Evolutionary conservation across 768 basidiomycete species (phyloP), one percentile per base, ranked within the genome.

Genomic region (Boletus bicolor): DNA sequence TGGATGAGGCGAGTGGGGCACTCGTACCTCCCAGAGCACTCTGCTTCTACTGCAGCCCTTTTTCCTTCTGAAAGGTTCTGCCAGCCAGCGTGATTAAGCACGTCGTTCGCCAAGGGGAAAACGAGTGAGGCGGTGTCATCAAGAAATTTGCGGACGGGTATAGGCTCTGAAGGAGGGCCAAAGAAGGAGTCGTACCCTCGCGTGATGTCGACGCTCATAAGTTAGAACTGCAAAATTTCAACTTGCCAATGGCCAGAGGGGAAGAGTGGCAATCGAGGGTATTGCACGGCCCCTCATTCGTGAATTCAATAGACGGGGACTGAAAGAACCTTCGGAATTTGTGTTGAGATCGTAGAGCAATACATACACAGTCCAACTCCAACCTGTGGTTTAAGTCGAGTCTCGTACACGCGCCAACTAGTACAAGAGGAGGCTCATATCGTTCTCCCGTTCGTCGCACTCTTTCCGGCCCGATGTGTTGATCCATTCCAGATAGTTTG

Each of bases 91-190:
- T 69, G 64, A 32, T 46, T 15, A 24, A 62, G 55, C 5, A 39
- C 39, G 21, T 62, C 58, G 21, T 21, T 47, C 12, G 45, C 45
- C 32, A 58, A 54, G 38, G 61, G 48, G 34, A 56, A 55, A 24
- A 28, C 30, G 26, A 62, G 49, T 2, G 57, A 41, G 60, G 59
- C 36, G 7, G 75, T 71, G 48, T 72, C 64, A 12, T 73, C 68
- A 14, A 81, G 56, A 61, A 86, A 86, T 1, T 68, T 68, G 28
- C 64, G 65, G 44, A 87, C 58, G 44, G 80, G 67, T 34, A 87
- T 75, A 26, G 63, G 72, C 35, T 84, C 78, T 39, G 86, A 88
- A 21, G 84, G 73, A 42, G 85, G 86, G 0, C 86, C 86, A 68
- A 87, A 84, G 52, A 80, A 75, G 34, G 79, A 82, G 58, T 84